A percentile compares a stretch with the other conserved stretches of the same genome.
Conservation (phyloP, 129 eudicot species). For the Arctium lappa region DNA sequence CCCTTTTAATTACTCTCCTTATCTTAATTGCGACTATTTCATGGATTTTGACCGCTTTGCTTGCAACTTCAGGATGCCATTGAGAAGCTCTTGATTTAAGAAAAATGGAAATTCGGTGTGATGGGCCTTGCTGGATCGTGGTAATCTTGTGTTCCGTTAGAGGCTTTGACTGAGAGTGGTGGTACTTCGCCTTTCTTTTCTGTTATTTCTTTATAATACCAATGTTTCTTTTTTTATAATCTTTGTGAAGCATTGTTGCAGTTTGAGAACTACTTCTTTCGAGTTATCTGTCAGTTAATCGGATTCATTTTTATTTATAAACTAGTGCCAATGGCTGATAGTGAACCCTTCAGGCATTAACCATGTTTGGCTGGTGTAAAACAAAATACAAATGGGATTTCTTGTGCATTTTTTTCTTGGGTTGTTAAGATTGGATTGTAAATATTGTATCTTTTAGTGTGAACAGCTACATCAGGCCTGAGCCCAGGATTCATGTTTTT, state of each 20-base stretch:
- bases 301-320: constrained; percentile 6
- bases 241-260: neutral
- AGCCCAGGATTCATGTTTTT: too few species aligned
- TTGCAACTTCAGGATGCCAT: constrained; percentile 40
- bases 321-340: neutral
- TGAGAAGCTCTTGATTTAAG: constrained; percentile 50
- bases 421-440: neutral
- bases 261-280: neutral
- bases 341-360: neutral
- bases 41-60: neutral
- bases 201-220: neutral
- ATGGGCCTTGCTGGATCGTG: constrained; percentile 15
- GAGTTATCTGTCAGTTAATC: neutral
- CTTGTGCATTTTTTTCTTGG: neutral
- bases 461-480: neutral
- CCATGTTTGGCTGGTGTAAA: neutral
- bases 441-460: too few species aligned
- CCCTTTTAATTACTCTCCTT: neutral
- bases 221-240: neutral
- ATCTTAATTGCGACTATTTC: neutral
- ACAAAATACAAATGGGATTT: neutral
- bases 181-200: neutral
- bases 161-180: constrained; percentile 29
- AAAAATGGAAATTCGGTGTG: constrained; percentile 11
- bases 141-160: neutral